Conservation (phyloP, 106 monocot species). For the Hemerocallis citrina region DNA sequence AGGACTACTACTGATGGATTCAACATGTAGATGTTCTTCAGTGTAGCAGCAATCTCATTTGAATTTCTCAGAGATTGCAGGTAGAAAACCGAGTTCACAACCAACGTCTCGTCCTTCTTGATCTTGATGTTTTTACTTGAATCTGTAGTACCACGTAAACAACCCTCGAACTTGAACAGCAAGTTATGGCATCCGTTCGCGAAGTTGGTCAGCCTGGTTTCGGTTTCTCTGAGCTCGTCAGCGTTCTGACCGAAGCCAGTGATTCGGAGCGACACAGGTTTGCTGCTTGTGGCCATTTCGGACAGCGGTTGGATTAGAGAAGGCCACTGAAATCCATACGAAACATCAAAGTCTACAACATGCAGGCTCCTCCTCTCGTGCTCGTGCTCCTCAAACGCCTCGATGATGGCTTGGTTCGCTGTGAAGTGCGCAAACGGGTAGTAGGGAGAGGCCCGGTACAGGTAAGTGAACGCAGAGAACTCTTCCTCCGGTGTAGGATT, state of each 20-base stretch:
- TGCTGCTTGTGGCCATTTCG: conserved; percentile 26
- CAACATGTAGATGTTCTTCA: conserved; percentile 18
- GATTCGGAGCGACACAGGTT: conserved; percentile 32
- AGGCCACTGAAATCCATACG: conserved; percentile 69
- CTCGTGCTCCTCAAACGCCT: conserved; percentile 53
- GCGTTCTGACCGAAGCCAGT: conserved; percentile 33
- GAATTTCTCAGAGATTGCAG: conserved; percentile 23
- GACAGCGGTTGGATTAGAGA: conserved; percentile 65
- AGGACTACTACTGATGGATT: conserved; percentile 40
- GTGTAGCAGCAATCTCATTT: conserved; percentile 11
- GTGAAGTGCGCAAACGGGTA: conserved; percentile 66
- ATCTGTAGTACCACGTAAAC: conserved; percentile 6
- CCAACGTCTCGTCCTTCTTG: conserved; percentile 26
- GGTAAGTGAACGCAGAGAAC: conserved; percentile 35
- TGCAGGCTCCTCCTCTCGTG: conserved; percentile 24
- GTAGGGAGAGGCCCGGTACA: conserved; percentile 43
- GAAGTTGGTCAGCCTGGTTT: conserved; percentile 29
- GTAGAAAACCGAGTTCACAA: conserved; percentile 40
- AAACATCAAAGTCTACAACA: conserved; percentile 55
- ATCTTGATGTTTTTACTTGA: neutral
- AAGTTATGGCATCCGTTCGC: conserved; percentile 39
- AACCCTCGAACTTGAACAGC: conserved; percentile 36
- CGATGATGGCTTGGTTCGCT: conserved; percentile 56
- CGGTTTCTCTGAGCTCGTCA: conserved; percentile 38
- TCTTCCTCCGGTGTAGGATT: conserved; percentile 17